Percentiles rank a stretch among this genome's conserved stretches.
phyloP scores from a whole-genome alignment of 768 basidiomycete genomes.

The Boletus eberwhitei region DNA sequence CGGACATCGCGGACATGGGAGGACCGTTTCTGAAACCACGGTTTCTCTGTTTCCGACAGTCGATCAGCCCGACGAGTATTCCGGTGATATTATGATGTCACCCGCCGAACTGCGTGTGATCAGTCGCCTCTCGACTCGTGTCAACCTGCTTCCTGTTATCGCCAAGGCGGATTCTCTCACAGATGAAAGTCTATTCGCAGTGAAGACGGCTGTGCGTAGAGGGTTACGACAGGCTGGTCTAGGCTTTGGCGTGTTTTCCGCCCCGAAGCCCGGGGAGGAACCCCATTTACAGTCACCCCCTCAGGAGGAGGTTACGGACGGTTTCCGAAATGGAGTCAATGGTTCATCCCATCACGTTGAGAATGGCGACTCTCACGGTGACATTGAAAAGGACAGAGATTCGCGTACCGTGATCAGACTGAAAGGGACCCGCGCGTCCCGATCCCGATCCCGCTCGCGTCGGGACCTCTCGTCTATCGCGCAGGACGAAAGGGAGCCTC shows the following conservation, averaged over 20 bases:
- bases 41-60: conserved; percentile 49
- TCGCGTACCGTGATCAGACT: conserved; percentile 79
- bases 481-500: conserved; percentile 56
- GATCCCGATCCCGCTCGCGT: conserved; percentile 73
- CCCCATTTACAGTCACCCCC: conserved; percentile 10
- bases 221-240: conserved; percentile 65
- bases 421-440: conserved; percentile 40
- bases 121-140: conserved; percentile 65
- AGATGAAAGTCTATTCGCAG: conserved; percentile 63
- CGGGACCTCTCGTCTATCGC: conserved; percentile 61
- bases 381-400: conserved; percentile 49
- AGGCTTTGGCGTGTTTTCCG: conserved; percentile 74
- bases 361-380: conserved; percentile 27
- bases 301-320: conserved; percentile 14
- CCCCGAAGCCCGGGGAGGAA: conserved; percentile 31
- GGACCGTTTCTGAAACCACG: conserved; percentile 65
- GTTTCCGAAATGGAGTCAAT: conserved; percentile 27
- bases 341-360: conserved; percentile 29
- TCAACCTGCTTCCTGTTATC: conserved; percentile 80
- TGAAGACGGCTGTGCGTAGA: conserved; percentile 70
- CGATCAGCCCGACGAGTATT: conserved; percentile 47
- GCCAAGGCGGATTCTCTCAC: conserved; percentile 81
- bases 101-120: conserved; percentile 79
- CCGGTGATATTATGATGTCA: conserved; percentile 59
- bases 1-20: conserved; percentile 46